Evolutionary conservation across 257 asterid genomes (phyloP), one percentile per base, ranked within the genome.

Genomic region (Solanum habrochaites): DNA sequence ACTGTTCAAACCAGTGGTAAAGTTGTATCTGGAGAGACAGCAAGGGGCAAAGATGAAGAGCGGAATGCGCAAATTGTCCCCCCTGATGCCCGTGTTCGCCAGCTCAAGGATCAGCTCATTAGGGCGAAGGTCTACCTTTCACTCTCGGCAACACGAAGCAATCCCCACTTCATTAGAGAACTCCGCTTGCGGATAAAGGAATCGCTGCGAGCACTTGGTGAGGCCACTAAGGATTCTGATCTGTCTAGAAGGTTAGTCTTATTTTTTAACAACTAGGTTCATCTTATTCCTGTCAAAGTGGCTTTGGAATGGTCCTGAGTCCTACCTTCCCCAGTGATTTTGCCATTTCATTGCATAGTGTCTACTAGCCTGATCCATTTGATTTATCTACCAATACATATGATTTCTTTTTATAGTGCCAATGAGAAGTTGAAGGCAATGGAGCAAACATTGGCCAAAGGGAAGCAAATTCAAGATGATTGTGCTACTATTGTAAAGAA

Each of bases 161-260:
- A 95, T 89, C 92, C 96, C 69, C 97, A 89, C 92, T 95, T 94
- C 86, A 87, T 92, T 21, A 93, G 97, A 92, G 99, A 96, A 91
- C 97, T 96, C 67, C 94, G 98, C 8, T 89, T 93, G 93, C 98
- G 96, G 32, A 92, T 95, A 88, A 96, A 95, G 90, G 98, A 96
- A 93, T 95, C 94, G 86, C 90, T 67, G 23, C 93, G 94, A 82
- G 94, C 90, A 56, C 96, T 96, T 89, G 99, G 98, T 83, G 96
- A 89, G 67, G 95, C 98, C 89, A 88, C 91, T 82, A 95, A 94
- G 91, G 99, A 96, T 91, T 93, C 98, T 45, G 98, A 94, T 72
- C 93, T 96, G 85, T 93, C 98, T 35, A 93, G 87, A 90, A 94
- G 90, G 99, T 93, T 84, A 91, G 94, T 90, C 31, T 81, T 88